Evolutionary conservation across 2,329 filamentous ascomycete genomes (phyloP), one percentile per base, ranked within the genome.

Genomic region (Clonostachys byssicola): DNA sequence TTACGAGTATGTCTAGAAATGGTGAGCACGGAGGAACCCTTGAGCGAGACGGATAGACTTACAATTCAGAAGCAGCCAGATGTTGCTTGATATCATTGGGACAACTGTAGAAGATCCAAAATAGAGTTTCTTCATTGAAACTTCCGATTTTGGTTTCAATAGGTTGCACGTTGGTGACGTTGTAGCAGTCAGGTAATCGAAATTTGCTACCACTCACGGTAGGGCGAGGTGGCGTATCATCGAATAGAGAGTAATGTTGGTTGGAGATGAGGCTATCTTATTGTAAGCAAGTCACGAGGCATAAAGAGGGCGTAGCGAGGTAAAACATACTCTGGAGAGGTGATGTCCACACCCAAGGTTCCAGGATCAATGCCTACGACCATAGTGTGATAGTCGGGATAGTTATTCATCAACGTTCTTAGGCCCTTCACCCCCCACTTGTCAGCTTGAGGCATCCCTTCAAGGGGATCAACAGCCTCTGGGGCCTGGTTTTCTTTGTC

Each of bases 41-140:
- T 30, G 23, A 30, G 23, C 9, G 23, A 30, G 9, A 30, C 23
- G 12, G 18, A 18, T 7, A 12, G 14, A 54, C 79, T 65, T 66
- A 85, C 81, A 86, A 68, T 60, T 86, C 81, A 39, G 75, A 68
- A 0, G 83, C 82, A 4, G 83, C 83, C 65, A 83, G 67, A 43
- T 82, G 76, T 59, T 86, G 83, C 60, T 83, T 81, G 35, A 77
- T 59, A 56, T 86, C 82, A 41, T 75, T 71, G 8, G 83, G 80
- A 50, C 79, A 83, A 63, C 78, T 83, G 62, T 86, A 86, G 58
- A 86, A 86, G 53, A 86, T 86, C 75, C 80, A 85, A 62, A 86
- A 81, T 43, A 86, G 65, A 0, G 83, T 85, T 63, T 86, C 83
- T 52, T 86, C 83, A 54, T 85, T 85, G 63, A 86, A 85, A 52